A percentile compares a stretch with the other conserved stretches of the same genome.
Evolutionary conservation across 2,329 filamentous ascomycete genomes (phyloP).

Genomic region (Piedraia hortae): DNA sequence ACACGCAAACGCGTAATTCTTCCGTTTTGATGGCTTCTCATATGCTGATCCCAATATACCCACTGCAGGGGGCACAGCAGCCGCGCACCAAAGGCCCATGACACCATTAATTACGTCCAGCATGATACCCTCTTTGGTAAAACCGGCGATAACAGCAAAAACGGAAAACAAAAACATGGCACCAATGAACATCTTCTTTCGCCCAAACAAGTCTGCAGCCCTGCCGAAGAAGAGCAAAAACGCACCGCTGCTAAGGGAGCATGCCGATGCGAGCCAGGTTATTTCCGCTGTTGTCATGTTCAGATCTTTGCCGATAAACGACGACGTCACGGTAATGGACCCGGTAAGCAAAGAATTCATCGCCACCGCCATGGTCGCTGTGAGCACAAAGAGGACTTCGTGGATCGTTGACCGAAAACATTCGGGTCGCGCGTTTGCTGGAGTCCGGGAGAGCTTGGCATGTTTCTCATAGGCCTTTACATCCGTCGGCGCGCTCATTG

Average conservation of each 20-base stretch:
- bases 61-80: slow-evolving; percentile 34
- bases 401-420: slow-evolving; percentile 35
- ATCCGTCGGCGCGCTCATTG: too few species aligned
- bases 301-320: slow-evolving; percentile 30
- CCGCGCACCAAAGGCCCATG: slow-evolving; percentile 35
- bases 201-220: slow-evolving; percentile 34
- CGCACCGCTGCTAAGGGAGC: slow-evolving; percentile 32
- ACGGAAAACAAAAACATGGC: slow-evolving; percentile 32
- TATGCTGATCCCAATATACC: slow-evolving; percentile 38
- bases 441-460: too few species aligned
- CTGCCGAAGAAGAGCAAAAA: slow-evolving; percentile 40
- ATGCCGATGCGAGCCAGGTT: slow-evolving; percentile 38
- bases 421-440: slow-evolving; percentile 20
- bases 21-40: slow-evolving; percentile 29
- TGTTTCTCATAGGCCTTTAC: too few species aligned
- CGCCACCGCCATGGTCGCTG: slow-evolving; percentile 38
- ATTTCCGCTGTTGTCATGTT: slow-evolving; percentile 37
- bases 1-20: slow-evolving; percentile 36
- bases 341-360: slow-evolving; percentile 33
- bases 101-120: slow-evolving; percentile 36
- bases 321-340: slow-evolving; percentile 32
- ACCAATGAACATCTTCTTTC: slow-evolving; percentile 30
- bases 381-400: slow-evolving; percentile 36
- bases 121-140: slow-evolving; percentile 28
- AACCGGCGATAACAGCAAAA: slow-evolving; percentile 30